Conservation (phyloP, 164 flowering plant genomes). For the Nymphaea colorata region DNA sequence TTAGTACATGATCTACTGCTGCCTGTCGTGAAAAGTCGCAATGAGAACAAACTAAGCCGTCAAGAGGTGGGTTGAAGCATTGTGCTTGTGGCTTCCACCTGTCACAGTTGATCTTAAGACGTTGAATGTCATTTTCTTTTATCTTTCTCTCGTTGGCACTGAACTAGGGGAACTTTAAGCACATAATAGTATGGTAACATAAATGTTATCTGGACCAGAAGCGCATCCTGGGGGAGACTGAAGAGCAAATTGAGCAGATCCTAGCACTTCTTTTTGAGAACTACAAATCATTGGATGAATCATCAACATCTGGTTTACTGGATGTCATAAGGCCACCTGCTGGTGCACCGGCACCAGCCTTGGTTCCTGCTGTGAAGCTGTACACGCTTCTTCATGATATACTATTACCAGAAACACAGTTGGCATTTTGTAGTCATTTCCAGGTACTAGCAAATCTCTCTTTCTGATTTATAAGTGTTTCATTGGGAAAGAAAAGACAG, state of each 20-base stretch:
- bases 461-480: neutral
- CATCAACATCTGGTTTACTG: conserved; percentile 58
- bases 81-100: neutral
- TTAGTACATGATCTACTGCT: conserved; percentile 61
- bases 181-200: neutral
- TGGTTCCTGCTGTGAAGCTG: conserved; percentile 72
- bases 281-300: conserved; percentile 83
- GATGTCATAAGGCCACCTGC: conserved; percentile 64
- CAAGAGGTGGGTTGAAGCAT: conserved; percentile 62
- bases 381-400: conserved; percentile 80
- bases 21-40: conserved; percentile 67
- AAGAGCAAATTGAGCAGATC: conserved; percentile 73
- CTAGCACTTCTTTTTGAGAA: conserved; percentile 77
- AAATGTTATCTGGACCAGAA: conserved; percentile 30
- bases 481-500: neutral
- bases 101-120: neutral
- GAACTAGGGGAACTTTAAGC: no score
- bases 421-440: conserved; percentile 54
- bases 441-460: conserved; percentile 40
- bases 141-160: no score
- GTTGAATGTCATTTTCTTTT: neutral
- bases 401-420: conserved; percentile 78
- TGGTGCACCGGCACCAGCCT: conserved; percentile 73
- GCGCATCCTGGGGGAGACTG: conserved; percentile 76
- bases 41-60: conserved; percentile 66